These are phyloP conservation scores for Podosphaera aphanis DNA, from an alignment of 2,329 filamentous ascomycete genomes.

Conservation along the genomic window DNA sequence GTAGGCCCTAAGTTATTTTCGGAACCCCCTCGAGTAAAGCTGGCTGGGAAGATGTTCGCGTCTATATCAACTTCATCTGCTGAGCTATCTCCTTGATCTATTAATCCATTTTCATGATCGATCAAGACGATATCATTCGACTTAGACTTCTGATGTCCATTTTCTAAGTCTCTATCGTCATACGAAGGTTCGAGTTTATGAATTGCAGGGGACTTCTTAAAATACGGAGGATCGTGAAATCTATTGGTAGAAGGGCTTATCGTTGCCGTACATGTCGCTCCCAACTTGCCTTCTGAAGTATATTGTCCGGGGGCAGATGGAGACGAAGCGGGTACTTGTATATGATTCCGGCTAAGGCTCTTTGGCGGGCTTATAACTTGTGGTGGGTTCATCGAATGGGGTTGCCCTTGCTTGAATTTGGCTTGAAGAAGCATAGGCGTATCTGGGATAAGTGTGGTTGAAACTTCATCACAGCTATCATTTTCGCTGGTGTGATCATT, in stretches of 20 bases:
- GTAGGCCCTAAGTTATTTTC: conserved; percentile 19
- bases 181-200: conserved; percentile 39
- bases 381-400: conserved; percentile 12
- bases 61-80: conserved; percentile 30
- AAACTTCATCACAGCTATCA: conserved; percentile 23
- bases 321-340: conserved; percentile 82
- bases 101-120: conserved; percentile 30
- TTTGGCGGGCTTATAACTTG: conserved; percentile 12
- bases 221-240: not conserved
- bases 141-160: conserved; percentile 18
- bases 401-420: conserved; percentile 19
- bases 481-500: conserved; percentile 17
- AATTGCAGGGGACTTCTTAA: conserved; percentile 21
- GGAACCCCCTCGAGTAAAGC: conserved; percentile 23
- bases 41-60: conserved; percentile 36
- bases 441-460: conserved; percentile 21
- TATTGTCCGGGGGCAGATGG: conserved; percentile 21
- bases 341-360: conserved; percentile 16
- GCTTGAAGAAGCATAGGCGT: conserved; percentile 17
- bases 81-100: conserved; percentile 37
- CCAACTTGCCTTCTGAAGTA: not conserved
- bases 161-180: conserved; percentile 17
- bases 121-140: conserved; percentile 22
- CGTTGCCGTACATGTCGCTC: not conserved
- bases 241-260: not conserved